Conservation (phyloP, 805 yeast genomes). For the Candida krabiensis region DNA sequence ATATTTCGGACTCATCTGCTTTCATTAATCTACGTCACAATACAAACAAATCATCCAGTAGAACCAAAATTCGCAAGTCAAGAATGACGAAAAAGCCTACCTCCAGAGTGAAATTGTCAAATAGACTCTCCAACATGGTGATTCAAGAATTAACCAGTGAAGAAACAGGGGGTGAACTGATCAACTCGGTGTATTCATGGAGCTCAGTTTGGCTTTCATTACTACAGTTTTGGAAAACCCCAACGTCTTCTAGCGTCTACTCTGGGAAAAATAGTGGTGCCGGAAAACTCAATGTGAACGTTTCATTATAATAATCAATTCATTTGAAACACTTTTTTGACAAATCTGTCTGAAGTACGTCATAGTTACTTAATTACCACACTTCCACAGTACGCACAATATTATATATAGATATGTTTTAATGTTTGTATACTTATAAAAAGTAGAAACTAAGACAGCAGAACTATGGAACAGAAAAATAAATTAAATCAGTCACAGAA, state of each 20-base stretch:
- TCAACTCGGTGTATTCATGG: slow-evolving; percentile 19
- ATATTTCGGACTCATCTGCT: slow-evolving; percentile 34
- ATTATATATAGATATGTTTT: too few relatives aligned
- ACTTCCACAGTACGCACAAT: too few relatives aligned
- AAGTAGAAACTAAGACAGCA: too few relatives aligned
- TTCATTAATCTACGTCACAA: slow-evolving; percentile 21
- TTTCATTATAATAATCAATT: too few relatives aligned
- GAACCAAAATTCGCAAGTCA: slow-evolving; percentile 32
- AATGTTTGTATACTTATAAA: too few relatives aligned
- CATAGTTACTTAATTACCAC: too few relatives aligned
- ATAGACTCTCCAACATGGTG: slow-evolving; percentile 21
- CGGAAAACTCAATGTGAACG: slow-evolving; percentile 18
- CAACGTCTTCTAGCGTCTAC: slow-evolving; percentile 6
- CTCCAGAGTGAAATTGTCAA: slow-evolving; percentile 25
- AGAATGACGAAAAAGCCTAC: slow-evolving; percentile 32
- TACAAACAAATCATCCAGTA: slow-evolving; percentile 22
- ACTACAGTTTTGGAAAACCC: slow-evolving; percentile 18
- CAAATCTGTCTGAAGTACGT: too few relatives aligned
- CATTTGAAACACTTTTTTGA: too few relatives aligned
- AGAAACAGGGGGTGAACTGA: slow-evolving; percentile 18
- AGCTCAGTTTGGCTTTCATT: slow-evolving; percentile 20
- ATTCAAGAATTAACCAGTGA: slow-evolving; percentile 24
- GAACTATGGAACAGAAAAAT: too few relatives aligned
- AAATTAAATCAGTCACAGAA: too few relatives aligned
- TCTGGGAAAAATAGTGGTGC: slow-evolving; percentile 3